These are phyloP conservation scores for Hypoxylon sp. DNA, from an alignment of 2,329 filamentous ascomycete genomes.

Conservation along the genomic window DNA sequence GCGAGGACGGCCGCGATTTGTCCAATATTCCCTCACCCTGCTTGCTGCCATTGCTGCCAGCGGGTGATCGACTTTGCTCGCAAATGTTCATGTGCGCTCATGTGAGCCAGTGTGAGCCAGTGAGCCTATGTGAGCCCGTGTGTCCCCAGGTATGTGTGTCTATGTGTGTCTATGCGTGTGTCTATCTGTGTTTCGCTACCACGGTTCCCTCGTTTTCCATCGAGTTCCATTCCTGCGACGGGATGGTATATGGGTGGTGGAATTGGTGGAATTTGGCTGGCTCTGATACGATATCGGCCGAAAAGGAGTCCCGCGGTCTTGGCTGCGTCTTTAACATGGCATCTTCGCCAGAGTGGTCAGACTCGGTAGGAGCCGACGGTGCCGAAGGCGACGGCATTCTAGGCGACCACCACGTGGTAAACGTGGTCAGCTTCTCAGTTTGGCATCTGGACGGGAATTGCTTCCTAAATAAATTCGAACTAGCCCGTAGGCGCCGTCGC, in stretches of 20 bases:
- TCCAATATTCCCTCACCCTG: conserved; percentile 40
- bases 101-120: too few relatives aligned
- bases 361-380: conserved; percentile 45
- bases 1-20: conserved; percentile 38
- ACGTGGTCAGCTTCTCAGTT: conserved; percentile 45
- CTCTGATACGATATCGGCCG: conserved; percentile 47
- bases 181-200: conserved; percentile 35
- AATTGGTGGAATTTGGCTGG: neutral
- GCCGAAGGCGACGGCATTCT: conserved; percentile 38
- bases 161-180: conserved; percentile 10
- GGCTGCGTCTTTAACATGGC: conserved; percentile 42
- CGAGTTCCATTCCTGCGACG: conserved; percentile 36
- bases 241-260: conserved; percentile 6
- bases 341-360: conserved; percentile 42
- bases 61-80: conserved; percentile 36
- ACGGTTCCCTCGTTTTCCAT: conserved; percentile 40
- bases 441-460: conserved; percentile 35
- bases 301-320: conserved; percentile 42
- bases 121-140: too few relatives aligned
- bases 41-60: neutral
- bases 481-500: conserved; percentile 18
- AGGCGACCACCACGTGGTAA: conserved; percentile 46
- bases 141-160: too few relatives aligned
- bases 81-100: neutral
- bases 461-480: conserved; percentile 43